A percentile compares a stretch with the other conserved stretches of the same genome.
Conservation (phyloP, 2,329 filamentous ascomycete species). For the Penicillium expansum region DNA sequence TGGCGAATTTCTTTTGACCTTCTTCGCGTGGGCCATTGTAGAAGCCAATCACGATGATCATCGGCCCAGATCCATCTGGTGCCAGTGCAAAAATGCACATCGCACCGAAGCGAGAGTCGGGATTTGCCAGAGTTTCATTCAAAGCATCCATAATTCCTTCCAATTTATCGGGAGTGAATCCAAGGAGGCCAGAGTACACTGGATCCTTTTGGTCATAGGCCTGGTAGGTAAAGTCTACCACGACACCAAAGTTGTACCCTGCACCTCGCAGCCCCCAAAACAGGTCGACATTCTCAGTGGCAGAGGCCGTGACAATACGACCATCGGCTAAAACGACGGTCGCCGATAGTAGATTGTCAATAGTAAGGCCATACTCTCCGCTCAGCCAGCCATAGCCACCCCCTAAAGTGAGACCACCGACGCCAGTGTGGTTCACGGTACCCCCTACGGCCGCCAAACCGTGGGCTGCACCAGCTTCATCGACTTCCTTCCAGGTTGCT, state of each 20-base stretch:
- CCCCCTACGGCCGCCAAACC: constrained; percentile 60
- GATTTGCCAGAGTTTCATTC: constrained; percentile 53
- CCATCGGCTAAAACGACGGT: constrained; percentile 45
- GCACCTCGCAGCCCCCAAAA: constrained; percentile 51
- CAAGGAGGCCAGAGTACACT: constrained; percentile 37
- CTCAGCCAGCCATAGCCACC: constrained; percentile 60
- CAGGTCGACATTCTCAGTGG: constrained; percentile 47
- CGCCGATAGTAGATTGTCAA: constrained; percentile 48
- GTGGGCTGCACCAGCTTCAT: constrained; percentile 51
- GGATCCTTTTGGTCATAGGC: constrained; percentile 33
- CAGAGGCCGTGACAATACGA: constrained; percentile 38
- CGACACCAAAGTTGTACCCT: constrained; percentile 48
- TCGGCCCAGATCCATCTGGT: constrained; percentile 30
- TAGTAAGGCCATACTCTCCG: constrained; percentile 54
- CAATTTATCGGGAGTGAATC: constrained; percentile 26
- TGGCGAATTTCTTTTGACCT: constrained; percentile 37
- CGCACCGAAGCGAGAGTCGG: constrained; percentile 53
- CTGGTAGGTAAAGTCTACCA: constrained; percentile 45
- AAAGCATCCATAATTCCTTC: constrained; percentile 23
- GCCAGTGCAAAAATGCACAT: constrained; percentile 32
- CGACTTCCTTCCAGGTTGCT: constrained; percentile 56
- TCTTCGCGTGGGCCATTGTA: constrained; percentile 41
- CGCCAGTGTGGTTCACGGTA: constrained; percentile 61
- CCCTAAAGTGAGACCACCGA: constrained; percentile 58
- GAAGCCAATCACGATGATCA: constrained; percentile 33